Conservation (phyloP, 2,329 filamentous ascomycete species). For the Penicillium polonicum region DNA sequence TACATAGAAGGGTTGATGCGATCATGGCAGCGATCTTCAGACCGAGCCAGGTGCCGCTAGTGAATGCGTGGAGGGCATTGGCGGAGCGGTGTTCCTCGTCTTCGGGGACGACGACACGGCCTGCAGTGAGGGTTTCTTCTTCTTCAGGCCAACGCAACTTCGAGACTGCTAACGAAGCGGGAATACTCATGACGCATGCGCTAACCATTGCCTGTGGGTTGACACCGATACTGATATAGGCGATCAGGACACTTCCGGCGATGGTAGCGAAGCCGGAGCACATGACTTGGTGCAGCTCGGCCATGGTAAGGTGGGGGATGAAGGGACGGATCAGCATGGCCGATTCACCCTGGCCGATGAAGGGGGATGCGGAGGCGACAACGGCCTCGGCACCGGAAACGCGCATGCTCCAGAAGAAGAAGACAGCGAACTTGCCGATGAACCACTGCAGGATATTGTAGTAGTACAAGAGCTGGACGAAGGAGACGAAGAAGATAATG, state of each 20-base stretch:
- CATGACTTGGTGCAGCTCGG: constrained; percentile 91
- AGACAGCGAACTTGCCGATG: constrained; percentile 78
- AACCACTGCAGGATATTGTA: constrained; percentile 84
- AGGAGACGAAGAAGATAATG: constrained; percentile 92
- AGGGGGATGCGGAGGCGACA: constrained; percentile 86
- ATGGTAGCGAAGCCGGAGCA: constrained; percentile 91
- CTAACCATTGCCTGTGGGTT: constrained; percentile 84
- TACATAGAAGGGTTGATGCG: constrained; percentile 73
- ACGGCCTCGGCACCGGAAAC: constrained; percentile 93
- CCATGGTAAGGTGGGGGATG: constrained; percentile 77
- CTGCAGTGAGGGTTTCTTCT: constrained; percentile 80
- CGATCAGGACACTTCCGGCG: constrained; percentile 79
- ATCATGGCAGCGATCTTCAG: constrained; percentile 87
- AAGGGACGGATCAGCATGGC: constrained; percentile 90
- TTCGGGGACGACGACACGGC: constrained; percentile 76
- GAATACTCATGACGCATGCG: constrained; percentile 93
- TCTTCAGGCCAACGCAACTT: constrained; percentile 88
- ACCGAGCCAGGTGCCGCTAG: constrained; percentile 80
- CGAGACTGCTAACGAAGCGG: constrained; percentile 81
- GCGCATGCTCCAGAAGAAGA: constrained; percentile 87
- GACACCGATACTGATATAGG: constrained; percentile 80
- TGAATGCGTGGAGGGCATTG: constrained; percentile 81
- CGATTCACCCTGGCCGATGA: constrained; percentile 91
- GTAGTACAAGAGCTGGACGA: constrained; percentile 86
- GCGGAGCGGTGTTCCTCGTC: constrained; percentile 69